Base-by-base conservation (phyloP, 2,329 filamentous ascomycete genomes). In the Zymoseptoria ardabiliae region DNA sequence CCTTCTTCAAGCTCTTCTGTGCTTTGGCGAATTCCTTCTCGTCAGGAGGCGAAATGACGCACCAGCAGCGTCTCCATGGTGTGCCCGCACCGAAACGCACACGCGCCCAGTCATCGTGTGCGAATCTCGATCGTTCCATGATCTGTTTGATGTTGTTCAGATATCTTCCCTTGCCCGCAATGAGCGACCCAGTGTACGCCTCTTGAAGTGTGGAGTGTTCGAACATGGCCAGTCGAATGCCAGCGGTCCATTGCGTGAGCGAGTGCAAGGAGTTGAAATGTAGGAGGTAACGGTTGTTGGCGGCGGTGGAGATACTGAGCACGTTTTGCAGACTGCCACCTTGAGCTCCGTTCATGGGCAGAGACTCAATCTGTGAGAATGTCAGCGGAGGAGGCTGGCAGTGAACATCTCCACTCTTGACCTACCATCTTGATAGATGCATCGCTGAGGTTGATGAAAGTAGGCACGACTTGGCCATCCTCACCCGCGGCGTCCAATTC, bases 221-320 rank as follows among this genome's bases (percentile, higher is more conserved):
- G 73, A 87, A 97, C 84, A 97, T 96, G 68, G 93, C 84, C 21
- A 99, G 84, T 53, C 94, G 86, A 66, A 99, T 97, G 51, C 89
- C 91, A 17, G 94, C 89, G 1, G 94, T 96, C 94, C 94, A 99
- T 75, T 97, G 92, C 2, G 92, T 88, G 57, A 99, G 79, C 0
- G 93, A 96, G 71, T 96, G 89, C 66, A 93, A 85, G 0, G 93
- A 96, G 74, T 95, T 96, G 77, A 99, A 99, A 74, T 97, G 94
- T 45, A 99, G 81, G 1, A 99, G 81, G 72, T 97, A 97, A 66
- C 94, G 88, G 73, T 99, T 99, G 70, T 91, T 90, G 53, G 92
- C 94, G 20, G 94, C 94, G 9, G 94, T 99, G 5, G 91, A 97
- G 60, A 99, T 85, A 74, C 92, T 97, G 54, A 99, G 83, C 49